Conservation (phyloP, 257 asterid species). For the Echites panduratus region DNA sequence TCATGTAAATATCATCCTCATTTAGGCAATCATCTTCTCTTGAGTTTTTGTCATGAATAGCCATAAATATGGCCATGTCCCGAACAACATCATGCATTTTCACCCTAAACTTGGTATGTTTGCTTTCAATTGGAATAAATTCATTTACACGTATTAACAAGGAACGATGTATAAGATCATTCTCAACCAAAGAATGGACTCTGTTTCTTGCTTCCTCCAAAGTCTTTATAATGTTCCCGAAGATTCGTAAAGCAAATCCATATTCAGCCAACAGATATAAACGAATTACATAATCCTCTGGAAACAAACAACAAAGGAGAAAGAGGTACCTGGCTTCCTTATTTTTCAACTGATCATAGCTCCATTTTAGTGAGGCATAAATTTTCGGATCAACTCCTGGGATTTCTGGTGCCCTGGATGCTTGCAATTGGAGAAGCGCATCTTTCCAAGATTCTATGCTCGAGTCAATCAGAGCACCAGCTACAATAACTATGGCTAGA, state of each 20-base stretch:
- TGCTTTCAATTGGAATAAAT: too few species aligned
- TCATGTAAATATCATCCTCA: neutral
- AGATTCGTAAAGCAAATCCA: conserved; percentile 17
- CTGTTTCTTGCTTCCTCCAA: conserved; percentile 13
- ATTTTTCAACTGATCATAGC: too few species aligned
- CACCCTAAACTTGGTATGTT: too few species aligned
- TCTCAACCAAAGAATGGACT: neutral
- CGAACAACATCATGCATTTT: conserved; percentile 11
- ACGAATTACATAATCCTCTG: neutral
- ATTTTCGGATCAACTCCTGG: neutral
- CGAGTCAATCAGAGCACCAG: neutral
- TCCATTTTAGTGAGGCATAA: neutral
- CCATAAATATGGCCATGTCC: conserved; percentile 13
- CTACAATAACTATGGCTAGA: too few species aligned
- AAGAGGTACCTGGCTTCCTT: too few species aligned
- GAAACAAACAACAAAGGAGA: too few species aligned
- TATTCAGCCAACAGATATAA: conserved; percentile 6
- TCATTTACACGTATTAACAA: neutral
- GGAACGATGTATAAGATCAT: conserved; percentile 2
- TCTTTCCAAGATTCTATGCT: conserved; percentile 8
- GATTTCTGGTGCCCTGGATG: neutral
- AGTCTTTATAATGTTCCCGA: neutral
- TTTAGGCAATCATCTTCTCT: conserved; percentile 10
- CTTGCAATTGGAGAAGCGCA: conserved; percentile 16
- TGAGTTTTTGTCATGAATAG: too few species aligned